These are phyloP conservation scores for Lophiostoma macrostomum DNA, from an alignment of 495 filamentous ascomycete species.

Conservation along the genomic window DNA sequence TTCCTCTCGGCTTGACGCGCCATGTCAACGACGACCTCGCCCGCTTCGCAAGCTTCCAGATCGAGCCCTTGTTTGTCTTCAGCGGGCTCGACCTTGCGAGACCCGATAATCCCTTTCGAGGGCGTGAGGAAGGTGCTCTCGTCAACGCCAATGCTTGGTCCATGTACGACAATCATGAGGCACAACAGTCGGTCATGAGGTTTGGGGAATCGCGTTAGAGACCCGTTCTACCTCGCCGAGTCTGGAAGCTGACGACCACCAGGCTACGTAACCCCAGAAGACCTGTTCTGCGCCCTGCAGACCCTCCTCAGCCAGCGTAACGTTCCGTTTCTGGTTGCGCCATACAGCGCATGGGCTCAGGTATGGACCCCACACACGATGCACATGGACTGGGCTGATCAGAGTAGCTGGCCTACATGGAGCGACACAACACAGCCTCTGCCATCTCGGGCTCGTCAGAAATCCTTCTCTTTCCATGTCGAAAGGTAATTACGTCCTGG, in stretches of 20 bases:
- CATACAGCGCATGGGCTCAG: slow-evolving; percentile 87
- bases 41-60: slow-evolving; percentile 59
- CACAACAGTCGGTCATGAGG: slow-evolving; percentile 71
- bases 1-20: slow-evolving; percentile 70
- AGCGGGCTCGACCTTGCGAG: slow-evolving; percentile 75
- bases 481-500: slow-evolving; percentile 75
- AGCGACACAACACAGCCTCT: slow-evolving; percentile 67
- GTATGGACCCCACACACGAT: slow-evolving; percentile 46
- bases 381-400: no score
- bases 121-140: slow-evolving; percentile 42
- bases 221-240: not conserved
- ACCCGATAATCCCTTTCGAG: slow-evolving; percentile 58
- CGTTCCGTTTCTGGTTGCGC: slow-evolving; percentile 80
- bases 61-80: slow-evolving; percentile 81
- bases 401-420: slow-evolving; percentile 76
- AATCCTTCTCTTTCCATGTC: slow-evolving; percentile 79
- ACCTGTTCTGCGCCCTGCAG: slow-evolving; percentile 51
- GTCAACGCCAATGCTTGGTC: slow-evolving; percentile 68
- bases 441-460: slow-evolving; percentile 85
- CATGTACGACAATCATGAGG: slow-evolving; percentile 76
- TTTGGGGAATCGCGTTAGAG: slow-evolving; percentile 78
- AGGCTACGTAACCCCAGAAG: slow-evolving; percentile 33
- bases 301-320: slow-evolving; percentile 63
- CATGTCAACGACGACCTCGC: slow-evolving; percentile 73
- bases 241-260: not conserved